Percentiles rank a stretch among this genome's conserved stretches.
Conservation (phyloP, 805 yeast species). For the Pichia cabralensis region DNA sequence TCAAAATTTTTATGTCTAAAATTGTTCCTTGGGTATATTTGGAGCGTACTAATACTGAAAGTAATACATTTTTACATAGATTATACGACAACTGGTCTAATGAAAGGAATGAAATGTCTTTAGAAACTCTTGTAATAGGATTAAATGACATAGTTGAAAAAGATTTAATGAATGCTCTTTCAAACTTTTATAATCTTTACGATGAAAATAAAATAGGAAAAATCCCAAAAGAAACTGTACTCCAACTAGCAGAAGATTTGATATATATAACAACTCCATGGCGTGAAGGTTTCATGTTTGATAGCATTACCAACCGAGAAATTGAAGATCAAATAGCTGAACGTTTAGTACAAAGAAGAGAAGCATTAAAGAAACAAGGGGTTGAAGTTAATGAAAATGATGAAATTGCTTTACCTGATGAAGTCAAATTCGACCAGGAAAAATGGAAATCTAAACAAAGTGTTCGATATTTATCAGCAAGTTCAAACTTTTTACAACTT, state of each 20-base stretch:
- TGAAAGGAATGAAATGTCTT: conserved; percentile 46
- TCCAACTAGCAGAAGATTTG: conserved; percentile 81
- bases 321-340: conserved; percentile 65
- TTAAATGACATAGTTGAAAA: conserved; percentile 56
- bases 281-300: conserved; percentile 63
- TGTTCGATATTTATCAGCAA: conserved; percentile 79
- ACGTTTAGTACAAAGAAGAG: conserved; percentile 36
- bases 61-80: conserved; percentile 45
- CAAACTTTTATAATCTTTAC: conserved; percentile 71
- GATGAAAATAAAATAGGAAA: conserved; percentile 49
- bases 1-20: conserved; percentile 64
- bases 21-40: conserved; percentile 66
- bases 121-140: conserved; percentile 66
- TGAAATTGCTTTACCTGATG: conserved; percentile 42
- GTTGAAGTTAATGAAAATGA: conserved; percentile 21
- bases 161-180: conserved; percentile 70
- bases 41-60: conserved; percentile 22
- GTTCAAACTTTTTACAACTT: conserved; percentile 75
- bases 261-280: conserved; percentile 76
- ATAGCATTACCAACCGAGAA: conserved; percentile 48
- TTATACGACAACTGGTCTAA: conserved; percentile 65
- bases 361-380: conserved; percentile 23
- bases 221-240: conserved; percentile 68
- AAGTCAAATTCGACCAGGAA: conserved; percentile 53
- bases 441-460: conserved; percentile 52